Evolutionary conservation across 140 eudicot species (phyloP), one percentile per base, ranked within the genome.

Genomic region (Stevia rebaudiana): DNA sequence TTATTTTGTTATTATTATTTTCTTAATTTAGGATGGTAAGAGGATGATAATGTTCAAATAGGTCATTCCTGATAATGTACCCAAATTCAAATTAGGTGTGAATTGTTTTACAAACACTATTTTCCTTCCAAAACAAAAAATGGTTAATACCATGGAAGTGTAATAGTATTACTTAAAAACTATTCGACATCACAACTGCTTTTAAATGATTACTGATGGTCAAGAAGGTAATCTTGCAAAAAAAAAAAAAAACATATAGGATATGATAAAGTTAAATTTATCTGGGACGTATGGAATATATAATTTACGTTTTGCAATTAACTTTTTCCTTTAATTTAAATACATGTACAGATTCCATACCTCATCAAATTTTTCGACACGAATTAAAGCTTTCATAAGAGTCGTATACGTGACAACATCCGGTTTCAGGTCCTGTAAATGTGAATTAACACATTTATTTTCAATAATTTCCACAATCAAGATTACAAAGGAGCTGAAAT

Each of bases 351-450:
- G 23, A 65, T 22, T 23, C 24, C 22, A 54, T 69, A 92, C 98
- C 98, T 81, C 81, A 19, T 88, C 89, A 63, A 55, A 88, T 65
- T 88, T 92, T 76, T 88, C 96, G 44, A 88, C 98, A 18, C 95
- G 95, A 54, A 92, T 81, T 50, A 92, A 76, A 48, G 89, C 85
- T 79, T 92, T 92, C 98, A 92, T 92, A 21, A 92, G 95, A 43
- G 98, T 92, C 25, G 98, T 92, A 74, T 84, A 92, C 19, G 98
- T 92, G 44, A 92, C 95, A 37, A 88, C 96, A 78, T 92, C 98
- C 11, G 98, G 98, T 70, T 88, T 88, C 81, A 92, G 63, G 73
- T 83, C 89, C 98, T 92, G 95, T 71, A 67, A 36, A 72, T 47
- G 31, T 22, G 67, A 57, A 42, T 74, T 33, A 70, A 18, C 28